These are phyloP conservation scores for Mortierella sp. DNA, from an alignment of 371 early-diverging fungal species.

Conservation along the genomic window DNA sequence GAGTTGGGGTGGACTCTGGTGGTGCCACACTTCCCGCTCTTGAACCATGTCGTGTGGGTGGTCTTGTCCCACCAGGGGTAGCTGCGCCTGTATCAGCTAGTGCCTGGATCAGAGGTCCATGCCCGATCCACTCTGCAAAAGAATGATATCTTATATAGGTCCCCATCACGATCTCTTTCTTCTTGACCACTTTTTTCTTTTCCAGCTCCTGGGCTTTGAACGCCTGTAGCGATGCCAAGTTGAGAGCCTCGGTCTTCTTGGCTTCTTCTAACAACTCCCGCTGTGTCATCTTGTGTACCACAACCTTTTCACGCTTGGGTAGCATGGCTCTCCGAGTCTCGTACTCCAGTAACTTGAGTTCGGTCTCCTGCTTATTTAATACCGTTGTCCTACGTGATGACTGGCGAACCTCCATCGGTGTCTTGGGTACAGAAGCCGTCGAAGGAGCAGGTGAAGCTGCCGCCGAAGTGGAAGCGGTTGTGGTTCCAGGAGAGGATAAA, in stretches of 20 bases:
- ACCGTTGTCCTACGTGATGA: slow-evolving; percentile 68
- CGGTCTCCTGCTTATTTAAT: slow-evolving; percentile 61
- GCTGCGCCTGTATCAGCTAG: slow-evolving; percentile 40
- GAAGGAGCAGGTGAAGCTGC: slow-evolving; percentile 22
- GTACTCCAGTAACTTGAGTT: slow-evolving; percentile 63
- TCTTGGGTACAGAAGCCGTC: slow-evolving; percentile 20
- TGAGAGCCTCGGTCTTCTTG: slow-evolving; percentile 65
- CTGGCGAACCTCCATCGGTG: slow-evolving; percentile 58
- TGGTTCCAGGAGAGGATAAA: slow-evolving; percentile 9
- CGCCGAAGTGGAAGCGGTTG: slow-evolving; percentile 19
- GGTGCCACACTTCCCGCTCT: slow-evolving; percentile 28
- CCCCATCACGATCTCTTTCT: slow-evolving; percentile 58
- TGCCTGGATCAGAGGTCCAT: slow-evolving; percentile 54
- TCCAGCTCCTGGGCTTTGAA: slow-evolving; percentile 70
- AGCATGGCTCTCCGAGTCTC: slow-evolving; percentile 58
- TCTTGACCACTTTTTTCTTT: slow-evolving; percentile 61
- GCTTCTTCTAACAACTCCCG: slow-evolving; percentile 71
- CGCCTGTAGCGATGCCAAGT: slow-evolving; percentile 61
- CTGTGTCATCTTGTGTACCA: slow-evolving; percentile 62
- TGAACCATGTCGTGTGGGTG: slow-evolving; percentile 36
- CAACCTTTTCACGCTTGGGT: slow-evolving; percentile 62
- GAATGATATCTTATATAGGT: slow-evolving; percentile 66
- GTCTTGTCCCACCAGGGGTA: slow-evolving; percentile 30
- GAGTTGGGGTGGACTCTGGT: slow-evolving; percentile 23
- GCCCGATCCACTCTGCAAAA: slow-evolving; percentile 60